These are phyloP conservation scores for Dissophora globulifera DNA, from an alignment of 192 early-diverging fungal species.

Conservation along the genomic window DNA sequence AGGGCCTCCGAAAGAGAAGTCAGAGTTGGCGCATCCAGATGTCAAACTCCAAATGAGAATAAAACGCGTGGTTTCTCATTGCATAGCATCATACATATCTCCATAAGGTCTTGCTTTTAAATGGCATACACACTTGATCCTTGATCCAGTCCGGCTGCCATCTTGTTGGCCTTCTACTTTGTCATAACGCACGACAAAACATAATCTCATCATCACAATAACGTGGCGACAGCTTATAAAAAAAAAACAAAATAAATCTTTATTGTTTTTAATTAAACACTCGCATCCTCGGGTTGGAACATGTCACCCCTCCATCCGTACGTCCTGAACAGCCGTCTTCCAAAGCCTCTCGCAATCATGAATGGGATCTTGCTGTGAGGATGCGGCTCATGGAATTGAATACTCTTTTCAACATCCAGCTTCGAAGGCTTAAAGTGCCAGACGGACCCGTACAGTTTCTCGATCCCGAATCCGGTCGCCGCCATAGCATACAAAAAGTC, in stretches of 20 bases:
- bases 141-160: too few species aligned
- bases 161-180: too few species aligned
- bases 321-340: conserved; percentile 29
- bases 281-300: conserved; percentile 13
- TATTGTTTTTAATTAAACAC: background rate
- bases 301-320: conserved; percentile 37
- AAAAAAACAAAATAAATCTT: conserved; percentile 3
- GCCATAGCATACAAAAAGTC: conserved; percentile 43
- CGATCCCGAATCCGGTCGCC: conserved; percentile 21
- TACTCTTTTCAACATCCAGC: conserved; percentile 36
- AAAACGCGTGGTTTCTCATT: too few species aligned
- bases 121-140: too few species aligned
- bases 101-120: too few species aligned
- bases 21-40: background rate
- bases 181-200: too few species aligned
- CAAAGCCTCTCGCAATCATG: conserved; percentile 28
- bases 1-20: background rate
- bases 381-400: conserved; percentile 47
- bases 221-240: too few species aligned
- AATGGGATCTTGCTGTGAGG: conserved; percentile 31
- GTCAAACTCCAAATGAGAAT: background rate
- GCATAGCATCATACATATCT: too few species aligned
- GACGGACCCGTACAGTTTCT: conserved; percentile 39
- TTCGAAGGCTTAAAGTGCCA: conserved; percentile 42
- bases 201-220: too few species aligned